Evolutionary conservation across 176 grass and related monocot species (phyloP).

Genomic region (Aegilops speltoides): DNA sequence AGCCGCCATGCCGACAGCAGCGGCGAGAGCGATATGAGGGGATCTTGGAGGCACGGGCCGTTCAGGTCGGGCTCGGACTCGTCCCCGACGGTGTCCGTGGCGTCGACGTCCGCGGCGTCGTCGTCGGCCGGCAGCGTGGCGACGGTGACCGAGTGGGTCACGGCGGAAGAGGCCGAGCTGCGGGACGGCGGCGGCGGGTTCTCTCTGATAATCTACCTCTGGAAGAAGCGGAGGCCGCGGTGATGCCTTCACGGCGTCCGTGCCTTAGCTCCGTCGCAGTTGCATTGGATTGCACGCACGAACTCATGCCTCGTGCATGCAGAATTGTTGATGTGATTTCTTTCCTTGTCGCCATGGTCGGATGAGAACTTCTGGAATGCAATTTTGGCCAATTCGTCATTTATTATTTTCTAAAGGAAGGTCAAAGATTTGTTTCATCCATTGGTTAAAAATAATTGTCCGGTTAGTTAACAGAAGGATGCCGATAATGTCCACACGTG

Average conservation of each 20-base stretch:
- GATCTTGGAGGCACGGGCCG: constrained; percentile 29
- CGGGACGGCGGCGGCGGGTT: background rate
- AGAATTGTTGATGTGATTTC: background rate
- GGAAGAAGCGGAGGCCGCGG: background rate
- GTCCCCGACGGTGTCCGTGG: constrained; percentile 49
- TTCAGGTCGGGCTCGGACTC: constrained; percentile 52
- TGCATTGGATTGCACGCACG: constrained; percentile 1
- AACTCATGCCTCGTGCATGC: background rate
- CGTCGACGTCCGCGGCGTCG: constrained; percentile 42
- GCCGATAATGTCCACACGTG: too few species aligned
- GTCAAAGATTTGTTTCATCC: too few species aligned
- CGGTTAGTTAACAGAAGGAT: too few species aligned
- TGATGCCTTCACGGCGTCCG: background rate
- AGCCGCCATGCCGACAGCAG: constrained; percentile 19
- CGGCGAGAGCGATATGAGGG: constrained; percentile 17
- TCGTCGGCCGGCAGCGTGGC: constrained; percentile 38
- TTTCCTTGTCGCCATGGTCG: background rate
- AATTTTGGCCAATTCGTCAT: background rate
- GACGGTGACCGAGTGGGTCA: constrained; percentile 37
- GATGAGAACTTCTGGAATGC: background rate
- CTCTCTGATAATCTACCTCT: background rate
- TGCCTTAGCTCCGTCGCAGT: background rate
- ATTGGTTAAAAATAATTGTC: too few species aligned
- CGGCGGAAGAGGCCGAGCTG: background rate
- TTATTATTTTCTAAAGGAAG: too few species aligned